phyloP scores from a whole-genome alignment of 2,329 filamentous ascomycete species.

The Alternaria sp. region DNA sequence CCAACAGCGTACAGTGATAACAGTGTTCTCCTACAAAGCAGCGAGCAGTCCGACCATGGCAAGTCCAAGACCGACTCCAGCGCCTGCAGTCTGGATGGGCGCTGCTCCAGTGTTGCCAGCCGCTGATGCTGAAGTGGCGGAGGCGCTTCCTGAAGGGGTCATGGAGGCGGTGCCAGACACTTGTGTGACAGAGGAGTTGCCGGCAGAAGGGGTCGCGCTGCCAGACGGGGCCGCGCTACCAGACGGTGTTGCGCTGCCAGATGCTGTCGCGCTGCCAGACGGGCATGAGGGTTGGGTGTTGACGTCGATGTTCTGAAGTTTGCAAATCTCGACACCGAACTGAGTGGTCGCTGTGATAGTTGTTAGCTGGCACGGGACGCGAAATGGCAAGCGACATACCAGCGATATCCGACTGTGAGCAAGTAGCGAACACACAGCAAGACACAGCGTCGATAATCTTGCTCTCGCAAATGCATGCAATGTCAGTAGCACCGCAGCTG shows the following conservation, averaged over 20 bases:
- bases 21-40: background rate
- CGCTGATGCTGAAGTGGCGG: background rate
- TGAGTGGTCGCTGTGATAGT: background rate
- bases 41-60: background rate
- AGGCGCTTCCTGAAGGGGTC: background rate
- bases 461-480: slow-evolving; percentile 54
- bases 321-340: background rate
- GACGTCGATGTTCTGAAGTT: background rate
- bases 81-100: background rate
- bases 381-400: slow-evolving; percentile 4
- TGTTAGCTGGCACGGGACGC: background rate
- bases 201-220: background rate
- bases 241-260: background rate
- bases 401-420: slow-evolving; percentile 43
- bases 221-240: background rate
- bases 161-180: background rate
- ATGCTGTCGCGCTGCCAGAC: background rate
- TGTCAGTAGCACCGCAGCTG: slow-evolving; percentile 48
- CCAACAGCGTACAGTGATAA: background rate
- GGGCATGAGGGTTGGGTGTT: background rate
- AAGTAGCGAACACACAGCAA: slow-evolving; percentile 52
- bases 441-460: slow-evolving; percentile 46
- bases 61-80: background rate
- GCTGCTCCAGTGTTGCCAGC: background rate
- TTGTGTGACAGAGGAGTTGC: background rate